Base-by-base conservation (phyloP, 495 filamentous ascomycete species). In the Delitschia confertaspora region DNA sequence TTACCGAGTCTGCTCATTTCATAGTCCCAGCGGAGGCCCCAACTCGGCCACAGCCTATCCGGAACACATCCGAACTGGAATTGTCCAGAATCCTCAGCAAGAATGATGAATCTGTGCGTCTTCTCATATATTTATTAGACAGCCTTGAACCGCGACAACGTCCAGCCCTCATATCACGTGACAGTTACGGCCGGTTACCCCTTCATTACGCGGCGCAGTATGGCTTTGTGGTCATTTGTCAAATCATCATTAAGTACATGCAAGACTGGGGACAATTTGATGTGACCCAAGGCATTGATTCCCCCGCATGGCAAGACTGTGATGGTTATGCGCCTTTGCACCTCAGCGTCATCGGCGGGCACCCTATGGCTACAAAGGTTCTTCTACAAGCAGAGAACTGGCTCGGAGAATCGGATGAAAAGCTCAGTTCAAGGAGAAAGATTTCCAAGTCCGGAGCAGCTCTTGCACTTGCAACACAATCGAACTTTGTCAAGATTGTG, bases 171-270 rank as follows among this genome's bases (percentile, higher is more conserved):
- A 65, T 72, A 32, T 71, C 72, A 16, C 78, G 70, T 42, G 91
- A 98, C 65, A 59, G 75, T 2, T 83, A 88, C 36, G 88, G 87
- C 4, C 85, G 91, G 7, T 77, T 87, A 24, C 87, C 91, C 19
- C 69, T 98, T 20, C 91, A 98, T 59, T 98, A 98, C 62, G 89
- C 86, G 3, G 91, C 91, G 0, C 86, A 95, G 64, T 93, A 91
- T 60, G 91, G 91, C 3, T 85, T 95, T 54, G 83, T 85, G 18
- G 75, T 81, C 33, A 79, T 95, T 6, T 94, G 87, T 57, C 73
- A 91, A 59, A 65, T 87, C n/a, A 69, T 98, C 41, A 85, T 95
- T 60, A 78, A 80, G 34, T 80, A 82, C 50, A 85, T 98, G 75
- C 82, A 85, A 54, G 74, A 76, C 16, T 98, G 89, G 89, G 76